Conservation (phyloP, 495 filamentous ascomycete species). For the Schizothecium vesticola region DNA sequence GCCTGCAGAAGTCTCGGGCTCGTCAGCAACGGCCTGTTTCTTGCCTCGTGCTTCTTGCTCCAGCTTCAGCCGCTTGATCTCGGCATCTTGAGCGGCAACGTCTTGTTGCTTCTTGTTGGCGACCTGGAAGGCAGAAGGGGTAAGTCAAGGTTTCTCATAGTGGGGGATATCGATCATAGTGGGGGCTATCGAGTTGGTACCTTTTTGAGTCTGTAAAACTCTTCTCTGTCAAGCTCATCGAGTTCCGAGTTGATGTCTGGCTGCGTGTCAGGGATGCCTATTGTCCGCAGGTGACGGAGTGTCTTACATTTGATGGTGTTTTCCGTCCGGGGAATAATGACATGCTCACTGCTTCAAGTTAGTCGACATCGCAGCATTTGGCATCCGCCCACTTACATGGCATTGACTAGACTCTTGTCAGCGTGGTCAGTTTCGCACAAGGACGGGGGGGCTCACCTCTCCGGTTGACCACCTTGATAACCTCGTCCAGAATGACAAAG, state of each 20-base stretch:
- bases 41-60: slow-evolving; percentile 29
- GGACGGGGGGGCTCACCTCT: slow-evolving; percentile 55
- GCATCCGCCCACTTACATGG: slow-evolving; percentile 60
- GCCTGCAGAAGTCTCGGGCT: slow-evolving; percentile 43
- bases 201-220: slow-evolving; percentile 98
- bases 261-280: background rate
- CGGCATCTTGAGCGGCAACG: slow-evolving; percentile 64
- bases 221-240: slow-evolving; percentile 95
- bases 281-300: background rate
- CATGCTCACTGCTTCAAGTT: slow-evolving; percentile 59
- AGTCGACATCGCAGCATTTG: background rate
- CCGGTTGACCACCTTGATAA: slow-evolving; percentile 98
- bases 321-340: slow-evolving; percentile 96
- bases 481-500: slow-evolving; percentile 95
- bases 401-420: slow-evolving; percentile 65
- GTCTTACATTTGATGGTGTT: slow-evolving; percentile 92
- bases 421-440: slow-evolving; percentile 14
- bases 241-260: slow-evolving; percentile 96
- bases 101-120: slow-evolving; percentile 92
- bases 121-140: slow-evolving; percentile 39
- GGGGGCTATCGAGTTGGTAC: background rate
- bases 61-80: slow-evolving; percentile 58
- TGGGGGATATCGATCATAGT: background rate
- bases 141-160: background rate
- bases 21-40: slow-evolving; percentile 33